Base-by-base conservation (phyloP, 306 rosid species). In the Spatholobus suberectus region DNA sequence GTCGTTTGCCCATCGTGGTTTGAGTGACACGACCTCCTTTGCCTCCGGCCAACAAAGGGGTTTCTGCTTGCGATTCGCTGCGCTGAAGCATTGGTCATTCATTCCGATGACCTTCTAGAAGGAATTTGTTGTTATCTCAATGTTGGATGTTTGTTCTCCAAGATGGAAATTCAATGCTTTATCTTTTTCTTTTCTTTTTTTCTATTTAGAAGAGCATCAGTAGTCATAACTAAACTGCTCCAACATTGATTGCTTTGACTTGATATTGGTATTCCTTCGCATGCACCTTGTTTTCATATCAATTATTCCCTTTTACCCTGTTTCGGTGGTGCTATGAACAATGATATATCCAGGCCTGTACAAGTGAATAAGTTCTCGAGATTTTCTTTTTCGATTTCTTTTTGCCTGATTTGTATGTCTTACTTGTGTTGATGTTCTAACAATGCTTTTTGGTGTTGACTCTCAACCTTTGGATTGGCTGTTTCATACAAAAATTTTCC, bases 391-490 rank as follows among this genome's bases (percentile, higher is more conserved):
- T 66, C 24, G 24, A 18, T 73, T 47, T 62, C 15, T 27, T 69
- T n/a, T 47, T 69, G n/a, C 27, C 43, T 29, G 43, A 75, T 74
- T 18, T 58, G 21, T 24, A 37, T 37, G n/a, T 59, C 70, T 76
- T 62, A 32, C 61, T 57, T 23, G 46, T 14, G 8, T 61, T 12
- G 61, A 11, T 63, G 76, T 76, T 81, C 26, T 54, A 77, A 38
- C 40, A 46, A 59, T 44, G 9, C 37, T 8, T 44, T 41, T 70
- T 69, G 75, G 62, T 26, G 63, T 59, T 58, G 61, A 57, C 49
- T 59, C 15, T 71, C 83, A 85, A 24, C 61, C 37, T 43, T 74
- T 70, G 47, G 58, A 32, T 76, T 76, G 29, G 62, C 63, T 47
- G 51, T 47, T 41, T 11, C 44, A 41, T 6, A 21, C 47, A 11